Conservation (phyloP, 2,329 filamentous ascomycete genomes). For the Fusarium concolor region DNA sequence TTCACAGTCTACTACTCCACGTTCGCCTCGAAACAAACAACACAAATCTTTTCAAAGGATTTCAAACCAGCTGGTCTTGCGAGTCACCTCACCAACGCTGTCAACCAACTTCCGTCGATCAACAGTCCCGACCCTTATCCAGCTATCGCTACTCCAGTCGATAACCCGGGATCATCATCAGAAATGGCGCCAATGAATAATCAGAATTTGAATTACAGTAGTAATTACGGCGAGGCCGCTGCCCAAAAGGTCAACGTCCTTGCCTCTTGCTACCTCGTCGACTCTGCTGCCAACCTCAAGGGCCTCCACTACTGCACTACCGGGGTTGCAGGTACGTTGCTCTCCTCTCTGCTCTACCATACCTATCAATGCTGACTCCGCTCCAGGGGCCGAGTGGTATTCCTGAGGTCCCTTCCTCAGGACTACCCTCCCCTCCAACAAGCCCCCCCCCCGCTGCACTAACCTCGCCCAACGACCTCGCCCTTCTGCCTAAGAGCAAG, state of each 20-base stretch:
- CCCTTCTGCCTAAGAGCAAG: conserved; percentile 69
- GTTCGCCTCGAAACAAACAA: conserved; percentile 11
- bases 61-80: neutral
- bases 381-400: conserved; percentile 86
- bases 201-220: conserved; percentile 75
- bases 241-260: conserved; percentile 78
- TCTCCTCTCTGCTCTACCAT: neutral
- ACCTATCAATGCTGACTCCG: conserved; percentile 27
- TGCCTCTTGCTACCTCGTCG: conserved; percentile 91
- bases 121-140: conserved; percentile 14
- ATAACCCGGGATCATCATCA: conserved; percentile 44
- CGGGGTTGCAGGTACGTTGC: conserved; percentile 76
- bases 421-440: conserved; percentile 84
- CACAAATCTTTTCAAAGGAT: conserved; percentile 15
- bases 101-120: conserved; percentile 26
- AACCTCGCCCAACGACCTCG: conserved; percentile 74
- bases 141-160: conserved; percentile 31
- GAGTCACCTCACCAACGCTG: conserved; percentile 14
- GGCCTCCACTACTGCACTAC: conserved; percentile 97
- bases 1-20: neutral
- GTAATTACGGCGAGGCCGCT: conserved; percentile 79
- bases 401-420: conserved; percentile 90
- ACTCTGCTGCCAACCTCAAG: conserved; percentile 76
- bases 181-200: conserved; percentile 77
- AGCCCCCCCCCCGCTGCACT: conserved; percentile 89